Conservation (phyloP, 371 early-diverging fungal species). For the Mortierella sp. region DNA sequence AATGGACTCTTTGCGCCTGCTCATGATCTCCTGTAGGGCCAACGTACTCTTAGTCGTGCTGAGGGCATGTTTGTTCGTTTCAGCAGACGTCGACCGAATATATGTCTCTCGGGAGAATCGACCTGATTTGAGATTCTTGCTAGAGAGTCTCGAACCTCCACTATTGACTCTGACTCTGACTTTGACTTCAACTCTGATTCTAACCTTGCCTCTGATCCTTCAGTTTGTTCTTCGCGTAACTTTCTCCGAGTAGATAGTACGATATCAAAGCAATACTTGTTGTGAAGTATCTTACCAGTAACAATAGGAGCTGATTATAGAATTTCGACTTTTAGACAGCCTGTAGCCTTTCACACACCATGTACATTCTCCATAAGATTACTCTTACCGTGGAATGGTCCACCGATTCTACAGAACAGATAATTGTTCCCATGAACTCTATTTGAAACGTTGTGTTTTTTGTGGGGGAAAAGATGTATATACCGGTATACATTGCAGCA, state of each 20-base stretch:
- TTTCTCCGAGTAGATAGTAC: not conserved
- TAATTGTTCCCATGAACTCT: too few relatives aligned
- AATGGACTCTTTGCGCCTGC: not conserved
- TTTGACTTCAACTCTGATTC: too few relatives aligned
- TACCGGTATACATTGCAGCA: too few relatives aligned
- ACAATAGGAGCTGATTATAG: too few relatives aligned
- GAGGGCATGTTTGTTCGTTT: constrained; percentile 3
- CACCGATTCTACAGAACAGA: too few relatives aligned
- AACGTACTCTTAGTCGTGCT: not conserved
- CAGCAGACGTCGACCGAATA: constrained; percentile 19
- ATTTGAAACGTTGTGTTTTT: too few relatives aligned
- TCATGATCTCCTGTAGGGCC: not conserved
- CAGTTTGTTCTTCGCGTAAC: not conserved
- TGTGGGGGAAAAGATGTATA: too few relatives aligned
- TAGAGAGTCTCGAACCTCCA: not conserved
- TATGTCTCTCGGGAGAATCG: constrained; percentile 9
- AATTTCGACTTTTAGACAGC: too few relatives aligned
- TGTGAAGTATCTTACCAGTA: not conserved
- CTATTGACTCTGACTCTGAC: too few relatives aligned
- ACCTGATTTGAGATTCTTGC: not conserved
- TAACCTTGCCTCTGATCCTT: not conserved
- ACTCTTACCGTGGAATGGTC: too few relatives aligned
- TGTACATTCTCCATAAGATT: too few relatives aligned
- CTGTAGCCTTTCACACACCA: too few relatives aligned
- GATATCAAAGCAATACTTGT: not conserved